Percentiles rank a stretch among this genome's conserved stretches.
These are phyloP conservation scores for Xylogone sp. DNA, from an alignment of 2,329 filamentous ascomycete genomes.

Conservation along the genomic window DNA sequence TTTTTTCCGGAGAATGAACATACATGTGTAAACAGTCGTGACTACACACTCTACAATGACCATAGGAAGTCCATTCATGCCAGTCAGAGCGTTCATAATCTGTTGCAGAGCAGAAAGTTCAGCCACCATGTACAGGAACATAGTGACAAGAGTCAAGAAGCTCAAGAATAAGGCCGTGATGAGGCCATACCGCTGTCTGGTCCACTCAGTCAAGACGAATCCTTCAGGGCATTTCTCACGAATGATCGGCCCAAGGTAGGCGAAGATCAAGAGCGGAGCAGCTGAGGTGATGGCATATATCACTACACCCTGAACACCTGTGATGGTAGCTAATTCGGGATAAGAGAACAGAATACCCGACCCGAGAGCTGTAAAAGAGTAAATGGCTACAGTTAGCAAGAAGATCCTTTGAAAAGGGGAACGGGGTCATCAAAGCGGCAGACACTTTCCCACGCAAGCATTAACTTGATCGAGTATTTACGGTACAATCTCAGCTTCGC, in stretches of 20 bases:
- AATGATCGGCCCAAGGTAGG: conserved; percentile 71
- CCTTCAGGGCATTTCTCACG: conserved; percentile 76
- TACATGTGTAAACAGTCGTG: conserved; percentile 82
- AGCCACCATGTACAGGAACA: conserved; percentile 84
- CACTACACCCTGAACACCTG: conserved; percentile 74
- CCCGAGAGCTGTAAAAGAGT: conserved; percentile 60
- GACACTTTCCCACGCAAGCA: conserved; percentile 98
- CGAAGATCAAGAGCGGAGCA: conserved; percentile 71
- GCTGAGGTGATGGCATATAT: conserved; percentile 72
- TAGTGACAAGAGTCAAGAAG: conserved; percentile 72
- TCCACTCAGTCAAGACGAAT: conserved; percentile 84
- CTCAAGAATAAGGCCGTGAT: conserved; percentile 70
- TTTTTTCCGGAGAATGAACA: conserved; percentile 13
- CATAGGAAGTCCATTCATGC: conserved; percentile 68
- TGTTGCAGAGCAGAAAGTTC: conserved; percentile 80
- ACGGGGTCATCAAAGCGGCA: conserved; percentile 65
- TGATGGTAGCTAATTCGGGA: conserved; percentile 73
- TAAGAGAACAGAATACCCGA: conserved; percentile 82
- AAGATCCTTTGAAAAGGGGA: conserved; percentile 19
- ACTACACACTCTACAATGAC: conserved; percentile 75
- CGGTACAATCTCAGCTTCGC: conserved; percentile 93
- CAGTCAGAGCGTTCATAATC: conserved; percentile 70
- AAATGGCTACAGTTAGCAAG: conserved; percentile 38
- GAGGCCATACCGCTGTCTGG: conserved; percentile 70
- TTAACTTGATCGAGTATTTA: conserved; percentile 98